Conservation (phyloP, 2,329 filamentous ascomycete species). For the Diaporthe eres region DNA sequence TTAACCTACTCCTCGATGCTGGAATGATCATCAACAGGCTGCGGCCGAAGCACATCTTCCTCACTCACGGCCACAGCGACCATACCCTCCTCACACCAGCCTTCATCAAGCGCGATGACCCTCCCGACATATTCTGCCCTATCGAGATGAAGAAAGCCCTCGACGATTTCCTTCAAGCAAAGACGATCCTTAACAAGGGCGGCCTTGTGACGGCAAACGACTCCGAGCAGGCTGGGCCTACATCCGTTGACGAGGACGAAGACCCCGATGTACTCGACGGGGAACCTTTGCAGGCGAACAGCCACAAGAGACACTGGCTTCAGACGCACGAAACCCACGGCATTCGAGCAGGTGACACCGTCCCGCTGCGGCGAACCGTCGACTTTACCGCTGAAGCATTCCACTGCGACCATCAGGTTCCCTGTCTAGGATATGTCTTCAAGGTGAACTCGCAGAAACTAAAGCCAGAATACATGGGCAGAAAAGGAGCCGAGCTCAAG, state of each 20-base stretch:
- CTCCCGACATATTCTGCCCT: constrained; percentile 62
- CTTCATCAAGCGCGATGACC: constrained; percentile 60
- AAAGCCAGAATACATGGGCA: constrained; percentile 53
- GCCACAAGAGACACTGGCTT: constrained; percentile 45
- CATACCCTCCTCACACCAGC: constrained; percentile 60
- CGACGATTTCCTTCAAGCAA: constrained; percentile 57
- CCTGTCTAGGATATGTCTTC: constrained; percentile 64
- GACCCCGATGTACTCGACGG: constrained; percentile 38
- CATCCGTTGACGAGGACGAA: constrained; percentile 41
- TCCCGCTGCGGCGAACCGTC: constrained; percentile 53
- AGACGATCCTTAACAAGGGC: constrained; percentile 59
- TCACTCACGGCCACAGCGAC: constrained; percentile 65
- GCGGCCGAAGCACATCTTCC: constrained; percentile 63
- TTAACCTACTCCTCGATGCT: constrained; percentile 64
- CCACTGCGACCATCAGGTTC: constrained; percentile 61
- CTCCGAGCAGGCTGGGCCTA: constrained; percentile 42
- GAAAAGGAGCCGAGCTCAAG: constrained; percentile 54
- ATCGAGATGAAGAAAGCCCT: constrained; percentile 55
- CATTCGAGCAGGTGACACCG: constrained; percentile 52
- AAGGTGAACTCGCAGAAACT: constrained; percentile 55
- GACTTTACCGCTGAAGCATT: constrained; percentile 59
- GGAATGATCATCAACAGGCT: constrained; percentile 61
- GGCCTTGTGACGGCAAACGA: constrained; percentile 52
- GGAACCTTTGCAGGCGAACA: background rate
- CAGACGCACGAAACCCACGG: constrained; percentile 58